Evolutionary conservation across 2,329 filamentous ascomycete species (phyloP).

Genomic region (Pestalotiopsis fici): DNA sequence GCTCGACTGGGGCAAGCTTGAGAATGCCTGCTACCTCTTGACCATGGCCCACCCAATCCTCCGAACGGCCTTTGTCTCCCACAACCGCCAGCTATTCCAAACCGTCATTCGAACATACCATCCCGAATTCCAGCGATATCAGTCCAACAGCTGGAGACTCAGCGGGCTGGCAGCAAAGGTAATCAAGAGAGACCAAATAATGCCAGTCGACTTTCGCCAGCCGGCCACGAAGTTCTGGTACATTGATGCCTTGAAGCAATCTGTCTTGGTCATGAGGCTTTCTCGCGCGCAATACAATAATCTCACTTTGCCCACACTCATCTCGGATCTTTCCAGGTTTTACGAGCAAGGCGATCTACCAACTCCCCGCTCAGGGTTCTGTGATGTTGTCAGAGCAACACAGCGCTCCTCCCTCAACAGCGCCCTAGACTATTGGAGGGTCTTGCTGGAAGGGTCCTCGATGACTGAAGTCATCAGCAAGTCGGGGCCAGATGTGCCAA

Average conservation of each 20-base stretch:
- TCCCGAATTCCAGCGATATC: conserved; percentile 44
- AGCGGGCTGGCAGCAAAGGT: conserved; percentile 38
- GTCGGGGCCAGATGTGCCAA: conserved; percentile 39
- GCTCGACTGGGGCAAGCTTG: conserved; percentile 42
- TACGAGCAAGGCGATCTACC: conserved; percentile 39
- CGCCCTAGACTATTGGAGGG: conserved; percentile 46
- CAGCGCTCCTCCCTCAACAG: conserved; percentile 35
- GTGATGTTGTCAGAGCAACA: conserved; percentile 46
- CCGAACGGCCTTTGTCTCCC: conserved; percentile 53
- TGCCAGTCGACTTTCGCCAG: conserved; percentile 38
- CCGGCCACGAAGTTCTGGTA: conserved; percentile 53
- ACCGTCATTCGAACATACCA: conserved; percentile 43
- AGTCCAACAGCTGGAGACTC: conserved; percentile 41
- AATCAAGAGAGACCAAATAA: conserved; percentile 42
- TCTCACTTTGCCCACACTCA: conserved; percentile 42
- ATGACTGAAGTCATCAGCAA: conserved; percentile 49
- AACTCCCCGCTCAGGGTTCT: conserved; percentile 42
- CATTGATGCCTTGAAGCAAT: conserved; percentile 48
- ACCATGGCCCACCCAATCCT: conserved; percentile 50
- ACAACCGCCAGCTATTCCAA: conserved; percentile 49
- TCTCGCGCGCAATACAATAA: conserved; percentile 53
- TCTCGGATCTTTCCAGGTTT: conserved; percentile 49
- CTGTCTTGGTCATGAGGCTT: conserved; percentile 47
- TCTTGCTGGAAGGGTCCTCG: conserved; percentile 42
- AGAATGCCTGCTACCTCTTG: conserved; percentile 47